These are phyloP conservation scores for Cryptococcus neoformans DNA, from an alignment of 1,284 basidiomycete genomes.

Conservation along the genomic window DNA sequence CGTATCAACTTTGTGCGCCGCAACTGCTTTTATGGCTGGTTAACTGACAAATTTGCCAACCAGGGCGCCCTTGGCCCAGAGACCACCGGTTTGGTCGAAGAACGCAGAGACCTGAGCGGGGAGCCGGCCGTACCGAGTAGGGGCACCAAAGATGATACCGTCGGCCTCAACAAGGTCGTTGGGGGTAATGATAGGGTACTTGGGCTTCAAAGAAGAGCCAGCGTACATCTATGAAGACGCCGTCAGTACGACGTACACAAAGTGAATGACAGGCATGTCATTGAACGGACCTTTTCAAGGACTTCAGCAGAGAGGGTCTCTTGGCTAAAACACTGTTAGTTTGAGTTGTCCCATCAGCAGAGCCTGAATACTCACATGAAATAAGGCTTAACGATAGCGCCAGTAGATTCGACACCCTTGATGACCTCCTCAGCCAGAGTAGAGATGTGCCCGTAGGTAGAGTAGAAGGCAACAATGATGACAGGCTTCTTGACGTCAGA, in stretches of 20 bases:
- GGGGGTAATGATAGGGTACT: slow-evolving; percentile 69
- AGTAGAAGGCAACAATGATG: slow-evolving; percentile 78
- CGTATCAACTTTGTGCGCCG: too few species aligned
- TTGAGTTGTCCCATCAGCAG: not conserved
- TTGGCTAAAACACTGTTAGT: slow-evolving; percentile 54
- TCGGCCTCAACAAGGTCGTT: slow-evolving; percentile 61
- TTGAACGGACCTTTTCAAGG: slow-evolving; percentile 50
- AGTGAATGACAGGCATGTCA: too few species aligned
- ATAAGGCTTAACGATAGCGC: slow-evolving; percentile 69
- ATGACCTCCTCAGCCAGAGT: slow-evolving; percentile 76
- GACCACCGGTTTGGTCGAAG: slow-evolving; percentile 69
- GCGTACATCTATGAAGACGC: slow-evolving; percentile 61
- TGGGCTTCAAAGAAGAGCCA: slow-evolving; percentile 50
- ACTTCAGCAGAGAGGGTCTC: slow-evolving; percentile 83
- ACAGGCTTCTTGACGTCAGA: slow-evolving; percentile 51
- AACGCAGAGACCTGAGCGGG: slow-evolving; percentile 54
- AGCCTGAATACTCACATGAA: slow-evolving; percentile 51
- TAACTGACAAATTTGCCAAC: slow-evolving; percentile 66
- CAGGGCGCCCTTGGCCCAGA: slow-evolving; percentile 69
- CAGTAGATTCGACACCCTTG: slow-evolving; percentile 65
- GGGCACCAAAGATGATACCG: slow-evolving; percentile 62
- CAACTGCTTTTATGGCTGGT: too few species aligned
- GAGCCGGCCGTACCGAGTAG: slow-evolving; percentile 60
- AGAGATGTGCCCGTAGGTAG: slow-evolving; percentile 75
- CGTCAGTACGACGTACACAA: too few species aligned